Base-by-base conservation (phyloP, 2,329 filamentous ascomycete genomes). In the Cladosporium sp. region DNA sequence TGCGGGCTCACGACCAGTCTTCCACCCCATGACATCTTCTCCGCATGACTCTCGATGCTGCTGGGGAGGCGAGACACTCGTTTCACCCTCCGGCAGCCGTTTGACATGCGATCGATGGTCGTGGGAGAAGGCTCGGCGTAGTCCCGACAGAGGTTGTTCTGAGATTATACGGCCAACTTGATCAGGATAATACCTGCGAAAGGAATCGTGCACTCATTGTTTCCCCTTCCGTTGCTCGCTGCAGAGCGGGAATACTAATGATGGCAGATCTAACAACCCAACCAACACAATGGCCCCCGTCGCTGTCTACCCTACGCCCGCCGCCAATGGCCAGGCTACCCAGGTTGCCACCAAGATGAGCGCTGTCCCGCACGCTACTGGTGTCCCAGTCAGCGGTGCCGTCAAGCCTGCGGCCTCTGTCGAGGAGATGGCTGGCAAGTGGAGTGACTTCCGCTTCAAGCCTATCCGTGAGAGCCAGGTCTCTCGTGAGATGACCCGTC, bases 151-250 rank as follows among this genome's bases (percentile, higher is more conserved):
- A 41, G 45, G 45, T 48, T 17, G 75, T 74, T 78, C 82, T 89
- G 85, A 92, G 87, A 93, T 84, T 83, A 93, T 86, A 93, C 88
- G 88, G 89, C 85, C 77, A 89, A 92, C 88, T 92, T 92, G 88
- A 92, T 91, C 88, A 64, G 87, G 89, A 91, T 92, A 92, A 93
- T 93, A 89, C 89, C 87, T 90, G 90, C 90, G 90, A 90, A 95
- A 90, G 86, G 45, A 95, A 67, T 93, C 89, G 95, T 95, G 45
- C 89, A 88, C 80, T 80, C 74, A 58, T 63, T 59, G 60, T 61
- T n/a, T 50, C 53, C 80, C 75, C 72, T 58, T 73, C 69, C 45
- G 22, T 34, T 34, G 45, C 45, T 48, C 44, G 61, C 57, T 54
- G 50, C 59, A 57, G 56, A 64, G 62, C 59, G 64, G 48, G 58